phyloP scores from a whole-genome alignment of 345 rosid species.

The Crucihimalaya himalaica region DNA sequence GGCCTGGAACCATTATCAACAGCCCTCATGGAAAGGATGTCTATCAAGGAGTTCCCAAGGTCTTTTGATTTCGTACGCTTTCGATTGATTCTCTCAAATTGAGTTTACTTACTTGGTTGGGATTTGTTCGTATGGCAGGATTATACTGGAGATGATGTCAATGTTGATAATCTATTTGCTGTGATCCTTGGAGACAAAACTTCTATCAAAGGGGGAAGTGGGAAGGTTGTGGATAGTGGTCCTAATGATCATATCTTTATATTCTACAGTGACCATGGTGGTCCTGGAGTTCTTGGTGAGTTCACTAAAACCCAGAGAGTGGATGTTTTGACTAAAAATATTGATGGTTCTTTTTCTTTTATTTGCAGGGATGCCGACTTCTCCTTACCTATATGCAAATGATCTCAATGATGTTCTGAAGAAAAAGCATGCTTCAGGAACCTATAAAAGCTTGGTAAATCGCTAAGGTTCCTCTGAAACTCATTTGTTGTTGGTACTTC shows the following conservation, averaged over 20 bases:
- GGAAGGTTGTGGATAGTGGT: slow-evolving; percentile 90
- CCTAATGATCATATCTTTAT: slow-evolving; percentile 92
- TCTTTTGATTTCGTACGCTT: slow-evolving; percentile 30
- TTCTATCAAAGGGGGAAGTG: slow-evolving; percentile 82
- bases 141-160: slow-evolving; percentile 81
- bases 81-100: background rate
- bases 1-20: slow-evolving; percentile 80
- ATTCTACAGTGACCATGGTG: slow-evolving; percentile 86
- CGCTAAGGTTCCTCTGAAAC: slow-evolving; percentile 7
- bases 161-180: slow-evolving; percentile 72
- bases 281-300: slow-evolving; percentile 96
- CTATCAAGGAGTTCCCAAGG: slow-evolving; percentile 93
- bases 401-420: slow-evolving; percentile 73
- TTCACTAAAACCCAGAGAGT: slow-evolving; percentile 9
- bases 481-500: background rate
- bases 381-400: slow-evolving; percentile 74
- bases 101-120: background rate
- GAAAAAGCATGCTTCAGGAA: slow-evolving; percentile 81
- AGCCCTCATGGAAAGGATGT: slow-evolving; percentile 82
- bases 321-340: background rate
- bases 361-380: slow-evolving; percentile 92
- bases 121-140: slow-evolving; percentile 56
- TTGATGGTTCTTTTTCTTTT: slow-evolving; percentile 10
- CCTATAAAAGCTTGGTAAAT: slow-evolving; percentile 79
- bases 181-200: slow-evolving; percentile 83